Percentiles rank a stretch among this genome's conserved stretches.
Conservation (phyloP, 2,329 filamentous ascomycete species). For the Pseudocercospora vitis region DNA sequence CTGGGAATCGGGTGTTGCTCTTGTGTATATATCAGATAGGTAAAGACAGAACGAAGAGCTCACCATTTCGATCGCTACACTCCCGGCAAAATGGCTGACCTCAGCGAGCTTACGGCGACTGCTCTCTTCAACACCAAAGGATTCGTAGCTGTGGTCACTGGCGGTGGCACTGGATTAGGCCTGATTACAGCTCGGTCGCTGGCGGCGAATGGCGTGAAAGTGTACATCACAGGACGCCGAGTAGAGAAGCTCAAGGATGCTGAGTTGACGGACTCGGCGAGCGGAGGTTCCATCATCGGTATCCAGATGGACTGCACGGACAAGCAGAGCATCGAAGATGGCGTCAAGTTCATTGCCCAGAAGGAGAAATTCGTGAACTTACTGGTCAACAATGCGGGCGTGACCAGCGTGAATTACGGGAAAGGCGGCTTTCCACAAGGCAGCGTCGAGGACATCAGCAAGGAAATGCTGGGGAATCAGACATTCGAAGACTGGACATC, state of each 20-base stretch:
- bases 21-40: neutral
- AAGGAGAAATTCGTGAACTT: constrained; percentile 38
- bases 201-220: constrained; percentile 50
- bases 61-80: neutral
- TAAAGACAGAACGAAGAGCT: neutral
- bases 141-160: constrained; percentile 47
- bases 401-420: constrained; percentile 33
- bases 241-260: constrained; percentile 47
- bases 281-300: constrained; percentile 56
- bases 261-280: constrained; percentile 55
- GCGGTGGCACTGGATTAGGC: constrained; percentile 49
- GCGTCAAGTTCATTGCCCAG: constrained; percentile 29
- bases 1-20: neutral
- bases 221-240: constrained; percentile 51
- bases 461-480: constrained; percentile 47
- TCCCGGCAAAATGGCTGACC: constrained; percentile 27
- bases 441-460: constrained; percentile 58
- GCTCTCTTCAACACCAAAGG: constrained; percentile 43
- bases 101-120: constrained; percentile 27
- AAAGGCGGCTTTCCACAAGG: constrained; percentile 28
- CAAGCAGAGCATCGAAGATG: constrained; percentile 32
- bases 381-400: constrained; percentile 38
- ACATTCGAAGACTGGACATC: constrained; percentile 46
- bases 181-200: constrained; percentile 51
- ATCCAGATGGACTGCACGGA: constrained; percentile 38